Evolutionary conservation across 768 basidiomycete species (phyloP).

Genomic region (Leucocoprinus leucothites): DNA sequence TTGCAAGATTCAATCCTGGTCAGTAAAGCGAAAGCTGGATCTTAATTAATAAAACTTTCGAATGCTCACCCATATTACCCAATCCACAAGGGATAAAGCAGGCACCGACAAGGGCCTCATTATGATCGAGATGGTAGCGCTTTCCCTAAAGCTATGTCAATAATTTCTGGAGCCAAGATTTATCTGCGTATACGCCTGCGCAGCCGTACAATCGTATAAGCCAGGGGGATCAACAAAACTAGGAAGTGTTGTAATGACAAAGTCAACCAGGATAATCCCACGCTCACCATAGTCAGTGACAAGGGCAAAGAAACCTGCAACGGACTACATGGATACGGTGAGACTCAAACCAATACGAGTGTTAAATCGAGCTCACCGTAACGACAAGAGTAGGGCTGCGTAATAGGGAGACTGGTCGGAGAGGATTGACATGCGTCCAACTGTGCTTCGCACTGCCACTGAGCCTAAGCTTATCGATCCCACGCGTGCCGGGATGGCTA

Average conservation of each 20-base stretch:
- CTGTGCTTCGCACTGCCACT: conserved; percentile 14
- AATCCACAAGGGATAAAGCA: conserved; percentile 51
- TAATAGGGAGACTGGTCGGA: conserved; percentile 46
- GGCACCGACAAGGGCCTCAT: conserved; percentile 48
- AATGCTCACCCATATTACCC: conserved; percentile 48
- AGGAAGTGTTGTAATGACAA: conserved; percentile 23
- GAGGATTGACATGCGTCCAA: conserved; percentile 56
- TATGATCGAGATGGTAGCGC: conserved; percentile 43
- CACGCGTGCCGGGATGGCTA: conserved; percentile 53
- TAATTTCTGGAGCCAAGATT: neutral
- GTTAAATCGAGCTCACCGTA: neutral
- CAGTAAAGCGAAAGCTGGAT: too few species aligned
- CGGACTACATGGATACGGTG: conserved; percentile 22
- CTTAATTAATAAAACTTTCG: too few species aligned
- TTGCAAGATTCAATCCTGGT: neutral
- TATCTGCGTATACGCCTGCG: too few species aligned
- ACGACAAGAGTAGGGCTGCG: conserved; percentile 57
- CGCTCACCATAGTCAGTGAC: conserved; percentile 40
- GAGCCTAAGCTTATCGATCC: conserved; percentile 43
- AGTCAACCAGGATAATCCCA: neutral
- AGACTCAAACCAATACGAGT: too few species aligned
- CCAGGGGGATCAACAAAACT: conserved; percentile 57
- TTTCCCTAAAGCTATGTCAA: conserved; percentile 35
- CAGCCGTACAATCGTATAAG: conserved; percentile 67
- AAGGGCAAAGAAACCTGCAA: conserved; percentile 28